Evolutionary conservation across 192 early-diverging fungal genomes (phyloP).

Genomic region (Coemansia asiatica): DNA sequence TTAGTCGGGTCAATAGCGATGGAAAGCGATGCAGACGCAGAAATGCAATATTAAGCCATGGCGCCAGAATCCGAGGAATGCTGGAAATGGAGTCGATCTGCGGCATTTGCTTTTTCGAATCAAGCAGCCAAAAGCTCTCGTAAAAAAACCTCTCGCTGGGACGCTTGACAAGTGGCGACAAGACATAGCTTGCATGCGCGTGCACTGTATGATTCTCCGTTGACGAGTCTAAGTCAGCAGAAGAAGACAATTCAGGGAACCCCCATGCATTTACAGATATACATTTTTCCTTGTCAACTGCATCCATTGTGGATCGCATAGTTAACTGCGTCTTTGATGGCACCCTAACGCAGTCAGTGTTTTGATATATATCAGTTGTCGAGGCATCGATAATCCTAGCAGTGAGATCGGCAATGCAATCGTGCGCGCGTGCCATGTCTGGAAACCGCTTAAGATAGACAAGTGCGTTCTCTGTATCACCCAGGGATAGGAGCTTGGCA

Average conservation of each 20-base stretch:
- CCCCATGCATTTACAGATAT: constrained; percentile 9
- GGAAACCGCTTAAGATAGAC: constrained; percentile 40
- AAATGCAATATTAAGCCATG: constrained; percentile 46
- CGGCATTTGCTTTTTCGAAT: constrained; percentile 22
- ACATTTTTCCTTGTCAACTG: background rate
- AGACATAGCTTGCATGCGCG: constrained; percentile 13
- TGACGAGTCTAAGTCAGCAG: background rate
- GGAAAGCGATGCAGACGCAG: constrained; percentile 33
- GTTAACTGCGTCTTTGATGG: constrained; percentile 20
- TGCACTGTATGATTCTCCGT: background rate
- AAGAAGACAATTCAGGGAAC: background rate
- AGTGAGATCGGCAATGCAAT: constrained; percentile 31
- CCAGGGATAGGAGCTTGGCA: constrained; percentile 43
- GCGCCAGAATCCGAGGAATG: constrained; percentile 38
- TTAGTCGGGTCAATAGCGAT: constrained; percentile 33
- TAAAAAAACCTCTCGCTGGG: constrained; percentile 51
- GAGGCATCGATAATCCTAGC: constrained; percentile 34
- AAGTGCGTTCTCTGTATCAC: constrained; percentile 30
- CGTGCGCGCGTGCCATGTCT: constrained; percentile 33
- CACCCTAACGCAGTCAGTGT: constrained; percentile 36
- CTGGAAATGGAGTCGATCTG: constrained; percentile 9
- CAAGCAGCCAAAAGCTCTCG: constrained; percentile 49
- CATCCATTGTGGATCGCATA: background rate
- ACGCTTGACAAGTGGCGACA: constrained; percentile 24
- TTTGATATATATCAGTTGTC: constrained; percentile 24